phyloP scores from a whole-genome alignment of 768 basidiomycete genomes.

The Lactifluus piperatus region DNA sequence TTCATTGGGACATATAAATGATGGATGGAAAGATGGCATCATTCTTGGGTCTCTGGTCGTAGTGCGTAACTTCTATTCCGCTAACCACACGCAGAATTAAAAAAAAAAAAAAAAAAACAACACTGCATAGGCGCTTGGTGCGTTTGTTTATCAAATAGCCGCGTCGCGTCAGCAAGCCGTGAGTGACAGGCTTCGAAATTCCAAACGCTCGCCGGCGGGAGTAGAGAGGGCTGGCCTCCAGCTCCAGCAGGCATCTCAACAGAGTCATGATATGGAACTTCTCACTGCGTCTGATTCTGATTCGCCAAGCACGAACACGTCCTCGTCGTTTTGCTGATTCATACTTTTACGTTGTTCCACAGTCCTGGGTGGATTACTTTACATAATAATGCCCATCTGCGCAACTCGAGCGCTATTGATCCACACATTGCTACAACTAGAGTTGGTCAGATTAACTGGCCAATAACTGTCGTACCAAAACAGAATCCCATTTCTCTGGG shows the following conservation, averaged over 20 bases:
- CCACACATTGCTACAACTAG: too few species aligned
- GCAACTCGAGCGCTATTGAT: too few species aligned
- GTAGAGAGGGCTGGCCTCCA: neutral
- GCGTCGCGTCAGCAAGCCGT: neutral
- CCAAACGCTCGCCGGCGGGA: neutral
- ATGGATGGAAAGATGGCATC: slow-evolving; percentile 57
- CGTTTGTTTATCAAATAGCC: slow-evolving; percentile 8
- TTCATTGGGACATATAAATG: slow-evolving; percentile 46
- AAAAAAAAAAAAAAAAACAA: too few species aligned
- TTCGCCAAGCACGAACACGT: neutral
- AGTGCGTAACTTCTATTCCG: slow-evolving; percentile 29
- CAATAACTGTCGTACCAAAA: too few species aligned
- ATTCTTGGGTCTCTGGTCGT: slow-evolving; percentile 47
- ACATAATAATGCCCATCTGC: too few species aligned
- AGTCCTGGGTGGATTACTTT: too few species aligned
- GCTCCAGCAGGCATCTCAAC: neutral
- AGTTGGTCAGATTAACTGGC: too few species aligned
- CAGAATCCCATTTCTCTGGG: too few species aligned
- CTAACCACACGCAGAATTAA: neutral
- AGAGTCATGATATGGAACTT: neutral
- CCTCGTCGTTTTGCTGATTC: neutral
- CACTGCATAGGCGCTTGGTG: slow-evolving; percentile 3
- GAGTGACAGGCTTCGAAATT: neutral
- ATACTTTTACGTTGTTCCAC: too few species aligned
- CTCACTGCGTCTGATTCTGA: slow-evolving; percentile 2